These are phyloP conservation scores for Tylopilus felleus DNA, from an alignment of 768 basidiomycete species.

Conservation along the genomic window DNA sequence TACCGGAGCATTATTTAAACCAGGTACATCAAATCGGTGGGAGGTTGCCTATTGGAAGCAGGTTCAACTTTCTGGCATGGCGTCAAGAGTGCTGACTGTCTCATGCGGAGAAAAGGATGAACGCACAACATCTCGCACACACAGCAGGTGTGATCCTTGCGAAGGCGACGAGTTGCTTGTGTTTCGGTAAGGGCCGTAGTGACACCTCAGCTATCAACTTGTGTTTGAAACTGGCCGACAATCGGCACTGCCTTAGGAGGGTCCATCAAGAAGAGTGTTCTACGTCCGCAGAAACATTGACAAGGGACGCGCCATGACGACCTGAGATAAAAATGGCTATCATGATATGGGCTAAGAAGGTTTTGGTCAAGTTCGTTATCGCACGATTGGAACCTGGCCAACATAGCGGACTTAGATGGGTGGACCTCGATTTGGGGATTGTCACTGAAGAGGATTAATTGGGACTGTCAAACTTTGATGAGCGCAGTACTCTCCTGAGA, in stretches of 20 bases:
- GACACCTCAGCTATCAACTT: background rate
- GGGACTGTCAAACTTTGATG: constrained; percentile 25
- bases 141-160: background rate
- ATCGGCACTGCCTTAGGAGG: background rate
- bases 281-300: background rate
- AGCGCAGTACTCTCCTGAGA: constrained; percentile 12
- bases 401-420: constrained; percentile 22
- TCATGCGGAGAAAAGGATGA: constrained; percentile 11
- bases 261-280: background rate
- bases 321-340: constrained; percentile 12
- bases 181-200: background rate
- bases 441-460: constrained; percentile 20
- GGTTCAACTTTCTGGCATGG: constrained; percentile 5
- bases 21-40: constrained; percentile 21
- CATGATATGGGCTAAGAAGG: background rate
- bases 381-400: constrained; percentile 3
- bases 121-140: constrained; percentile 5
- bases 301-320: constrained; percentile 15
- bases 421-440: constrained; percentile 13
- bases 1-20: constrained; percentile 16
- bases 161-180: background rate
- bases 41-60: constrained; percentile 13
- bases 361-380: constrained; percentile 12
- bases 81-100: constrained; percentile 1
- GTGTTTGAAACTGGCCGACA: background rate